Conservation (phyloP, 352 stramenopile genomes). For the Globisporangium takayamanum region DNA sequence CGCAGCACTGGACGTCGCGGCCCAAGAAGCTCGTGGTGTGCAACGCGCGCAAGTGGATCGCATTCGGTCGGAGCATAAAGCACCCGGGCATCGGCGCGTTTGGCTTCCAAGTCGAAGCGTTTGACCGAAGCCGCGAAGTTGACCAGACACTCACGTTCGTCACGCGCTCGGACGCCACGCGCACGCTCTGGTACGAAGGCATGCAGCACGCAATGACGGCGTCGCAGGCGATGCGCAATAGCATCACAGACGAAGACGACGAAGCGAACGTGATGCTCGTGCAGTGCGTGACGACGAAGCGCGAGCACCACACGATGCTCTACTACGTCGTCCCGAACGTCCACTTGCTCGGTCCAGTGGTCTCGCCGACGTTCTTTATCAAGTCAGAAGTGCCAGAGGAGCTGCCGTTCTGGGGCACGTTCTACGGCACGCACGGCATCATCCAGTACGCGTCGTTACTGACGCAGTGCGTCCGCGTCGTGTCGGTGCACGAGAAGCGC, state of each 20-base stretch:
- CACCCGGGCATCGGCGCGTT: conserved; percentile 57
- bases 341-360: conserved; percentile 46
- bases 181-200: conserved; percentile 52
- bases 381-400: conserved; percentile 77
- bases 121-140: conserved; percentile 64
- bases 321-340: conserved; percentile 60
- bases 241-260: conserved; percentile 55
- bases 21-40: conserved; percentile 65
- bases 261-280: conserved; percentile 54
- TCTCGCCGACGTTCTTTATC: conserved; percentile 59
- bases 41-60: conserved; percentile 71
- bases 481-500: conserved; percentile 51
- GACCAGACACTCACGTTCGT: conserved; percentile 76
- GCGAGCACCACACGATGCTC: conserved; percentile 23
- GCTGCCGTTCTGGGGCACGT: conserved; percentile 75
- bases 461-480: conserved; percentile 47
- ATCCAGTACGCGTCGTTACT: conserved; percentile 72
- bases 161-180: conserved; percentile 42
- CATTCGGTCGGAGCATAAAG: conserved; percentile 65
- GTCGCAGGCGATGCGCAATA: conserved; percentile 39
- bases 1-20: conserved; percentile 46
- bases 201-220: conserved; percentile 44
- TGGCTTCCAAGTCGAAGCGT: conserved; percentile 74
- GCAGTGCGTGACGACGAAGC: conserved; percentile 53
- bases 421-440: conserved; percentile 51